A percentile compares a stretch with the other conserved stretches of the same genome.
These are phyloP conservation scores for Hylodesmum podocarpum DNA, from an alignment of 306 rosid genomes.

Conservation along the genomic window DNA sequence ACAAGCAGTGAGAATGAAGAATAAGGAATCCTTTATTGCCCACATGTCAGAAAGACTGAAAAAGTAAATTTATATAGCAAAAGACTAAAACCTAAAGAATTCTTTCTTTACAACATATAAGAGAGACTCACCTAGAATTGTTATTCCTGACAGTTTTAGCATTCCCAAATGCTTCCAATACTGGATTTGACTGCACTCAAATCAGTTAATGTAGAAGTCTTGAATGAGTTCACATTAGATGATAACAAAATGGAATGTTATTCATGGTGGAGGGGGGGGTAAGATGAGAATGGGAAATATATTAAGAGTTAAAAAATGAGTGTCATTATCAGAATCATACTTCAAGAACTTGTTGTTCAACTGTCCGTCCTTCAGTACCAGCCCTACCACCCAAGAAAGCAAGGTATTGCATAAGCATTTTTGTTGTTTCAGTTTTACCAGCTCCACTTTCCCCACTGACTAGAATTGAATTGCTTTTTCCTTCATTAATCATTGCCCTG, in stretches of 20 bases:
- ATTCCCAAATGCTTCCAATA: conserved; percentile 99
- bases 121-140: conserved; percentile 82
- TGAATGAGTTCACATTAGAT: conserved; percentile 18
- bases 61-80: neutral
- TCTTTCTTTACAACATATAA: conserved; percentile 30
- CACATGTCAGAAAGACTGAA: conserved; percentile 12
- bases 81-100: conserved; percentile 18
- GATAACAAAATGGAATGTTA: conserved; percentile 4
- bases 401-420: conserved; percentile 96
- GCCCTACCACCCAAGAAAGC: conserved; percentile 95
- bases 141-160: conserved; percentile 97
- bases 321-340: conserved; percentile 47
- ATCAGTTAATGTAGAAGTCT: conserved; percentile 33
- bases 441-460: conserved; percentile 99
- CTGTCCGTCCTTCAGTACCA: conserved; percentile 95
- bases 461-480: conserved; percentile 91
- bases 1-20: conserved; percentile 16
- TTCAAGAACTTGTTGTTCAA: conserved; percentile 99
- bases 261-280: neutral
- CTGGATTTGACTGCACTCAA: conserved; percentile 93
- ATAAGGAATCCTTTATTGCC: conserved; percentile 19
- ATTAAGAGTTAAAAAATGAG: conserved; percentile 20
- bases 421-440: conserved; percentile 99
- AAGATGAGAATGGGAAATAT: conserved; percentile 11
- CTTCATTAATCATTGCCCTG: conserved; percentile 96